Base-by-base conservation (phyloP, 164 flowering plant species). In the Aristolochia contorta region DNA sequence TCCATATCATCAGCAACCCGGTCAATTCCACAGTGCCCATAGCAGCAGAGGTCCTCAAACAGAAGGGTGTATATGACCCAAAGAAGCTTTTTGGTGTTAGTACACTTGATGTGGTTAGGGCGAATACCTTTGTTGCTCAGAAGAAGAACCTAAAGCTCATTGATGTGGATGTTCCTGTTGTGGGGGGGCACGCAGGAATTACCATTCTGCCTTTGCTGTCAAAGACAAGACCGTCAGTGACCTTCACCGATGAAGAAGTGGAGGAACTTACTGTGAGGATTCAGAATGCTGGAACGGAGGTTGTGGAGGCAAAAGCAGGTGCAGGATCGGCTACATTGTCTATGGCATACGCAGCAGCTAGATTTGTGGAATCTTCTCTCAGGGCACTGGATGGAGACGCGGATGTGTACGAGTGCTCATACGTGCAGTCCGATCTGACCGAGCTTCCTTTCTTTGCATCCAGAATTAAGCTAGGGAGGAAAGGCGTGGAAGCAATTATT, bases 61-160 rank as follows among this genome's bases (percentile, higher is more conserved):
- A 76, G 58, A 85, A 85, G 43, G 84, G 80, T 4, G 69, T 65
- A 37, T 80, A 67, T 56, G 77, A 80, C 62, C 75, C 74, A 45
- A 80, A 54, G 68, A 64, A 63, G 33, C 67, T 80, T 57, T 69
- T 80, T 55, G 84, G 93, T 47, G 93, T 86, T 47, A 86, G 90
- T 14, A 81, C 75, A 76, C 87, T 86, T 59, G 93, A 86, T 75
- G 84, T 80, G 4, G 82, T 80, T 23, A 72, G 82, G 61, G 82
- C 82, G 43, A 78, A 78, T 47, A 78, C 84, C 43, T 78, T 80
- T 65, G 74, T 67, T 43, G 62, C 62, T 23, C 51, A 59, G 52
- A 59, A 47, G 52, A 59, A 59, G 52, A 59, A 59, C 51, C 27
- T 59, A 27, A 59, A 37, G 62, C 62, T 59, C 51, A 59, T 59